Evolutionary conservation across 345 rosid genomes (phyloP), one percentile per base, ranked within the genome.

Genomic region (Capsella bursapastoris): DNA sequence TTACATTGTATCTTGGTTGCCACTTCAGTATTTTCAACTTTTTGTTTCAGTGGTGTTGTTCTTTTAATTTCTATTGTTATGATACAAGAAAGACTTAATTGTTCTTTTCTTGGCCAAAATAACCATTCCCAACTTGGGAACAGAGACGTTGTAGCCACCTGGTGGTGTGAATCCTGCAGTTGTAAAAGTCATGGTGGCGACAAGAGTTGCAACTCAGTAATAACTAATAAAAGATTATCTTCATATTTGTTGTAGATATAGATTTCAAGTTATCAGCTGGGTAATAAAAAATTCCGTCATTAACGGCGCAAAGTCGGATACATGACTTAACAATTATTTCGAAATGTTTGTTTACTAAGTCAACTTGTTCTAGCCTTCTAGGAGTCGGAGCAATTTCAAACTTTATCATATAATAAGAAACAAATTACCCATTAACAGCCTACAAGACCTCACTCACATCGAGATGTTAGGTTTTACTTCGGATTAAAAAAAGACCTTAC

Each of bases 141-240:
- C 14, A 35, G 58, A 50, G 7, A 9, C 38, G 11, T 55, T 40
- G n/a, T 18, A 43, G 29, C 77, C 77, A 9, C 68, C 63, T 41
- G 70, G 69, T 31, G 57, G 7, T 43, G 73, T 2, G 35, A 68
- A 40, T 4, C 69, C 76, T 50, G 73, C 73, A 57, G 73, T 18
- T 18, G 22, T 18, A 8, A 70, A 70, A 16, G 73, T 70, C 56
- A 70, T 18, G 22, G 22, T 18, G 22, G 1, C 22, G 1, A 18
- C 22, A 18, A 18, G 22, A 18, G 22, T 18, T 18, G 22, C 22
- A 18, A 18, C 22, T 18, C 22, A 18, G 22, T 18, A 18, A 18
- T 18, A 18, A 18, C 22, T 18, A 18, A 18, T 18, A 18, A 18
- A 18, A 18, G 22, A 18, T 18, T 18, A 18, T 18, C 22, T 18